Evolutionary conservation across 2,329 filamentous ascomycete genomes (phyloP).

Genomic region (Colletotrichum incanum): DNA sequence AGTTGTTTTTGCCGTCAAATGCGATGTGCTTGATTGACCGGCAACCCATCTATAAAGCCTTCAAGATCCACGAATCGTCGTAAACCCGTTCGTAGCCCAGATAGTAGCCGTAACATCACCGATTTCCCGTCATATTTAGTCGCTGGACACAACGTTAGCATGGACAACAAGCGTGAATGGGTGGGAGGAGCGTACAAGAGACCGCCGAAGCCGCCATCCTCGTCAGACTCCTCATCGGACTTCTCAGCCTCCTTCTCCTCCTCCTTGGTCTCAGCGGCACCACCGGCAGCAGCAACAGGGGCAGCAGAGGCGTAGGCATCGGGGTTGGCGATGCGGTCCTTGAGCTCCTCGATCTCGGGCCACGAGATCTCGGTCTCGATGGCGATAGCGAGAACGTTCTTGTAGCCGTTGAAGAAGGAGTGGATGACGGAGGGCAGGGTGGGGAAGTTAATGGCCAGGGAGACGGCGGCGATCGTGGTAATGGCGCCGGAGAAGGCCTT

Average conservation of each 20-base stretch:
- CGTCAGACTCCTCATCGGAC: slow-evolving; percentile 77
- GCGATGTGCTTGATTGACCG: slow-evolving; percentile 56
- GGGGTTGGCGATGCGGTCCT: slow-evolving; percentile 99
- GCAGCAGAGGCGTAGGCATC: slow-evolving; percentile 92
- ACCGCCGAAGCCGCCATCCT: slow-evolving; percentile 82
- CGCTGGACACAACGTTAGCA: slow-evolving; percentile 63
- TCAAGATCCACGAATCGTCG: slow-evolving; percentile 58
- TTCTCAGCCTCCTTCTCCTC: slow-evolving; percentile 78
- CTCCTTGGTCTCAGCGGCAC: slow-evolving; percentile 67
- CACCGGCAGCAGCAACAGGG: slow-evolving; percentile 75
- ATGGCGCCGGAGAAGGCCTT: slow-evolving; percentile 86
- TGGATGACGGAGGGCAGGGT: slow-evolving; percentile 97
- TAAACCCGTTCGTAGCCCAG: slow-evolving; percentile 62
- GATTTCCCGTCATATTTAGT: slow-evolving; percentile 64
- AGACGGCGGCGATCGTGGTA: slow-evolving; percentile 89
- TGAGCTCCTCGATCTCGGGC: slow-evolving; percentile 97
- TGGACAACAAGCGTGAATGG: neutral
- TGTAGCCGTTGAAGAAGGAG: slow-evolving; percentile 97
- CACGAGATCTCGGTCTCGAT: slow-evolving; percentile 93
- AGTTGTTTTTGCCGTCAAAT: slow-evolving; percentile 46
- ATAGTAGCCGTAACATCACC: slow-evolving; percentile 59
- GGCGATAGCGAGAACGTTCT: slow-evolving; percentile 93
- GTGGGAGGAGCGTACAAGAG: slow-evolving; percentile 73
- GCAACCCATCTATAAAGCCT: slow-evolving; percentile 65
- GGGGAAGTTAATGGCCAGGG: slow-evolving; percentile 93